Conservation (phyloP, 768 basidiomycete species). For the Leccinum rimulosum region DNA sequence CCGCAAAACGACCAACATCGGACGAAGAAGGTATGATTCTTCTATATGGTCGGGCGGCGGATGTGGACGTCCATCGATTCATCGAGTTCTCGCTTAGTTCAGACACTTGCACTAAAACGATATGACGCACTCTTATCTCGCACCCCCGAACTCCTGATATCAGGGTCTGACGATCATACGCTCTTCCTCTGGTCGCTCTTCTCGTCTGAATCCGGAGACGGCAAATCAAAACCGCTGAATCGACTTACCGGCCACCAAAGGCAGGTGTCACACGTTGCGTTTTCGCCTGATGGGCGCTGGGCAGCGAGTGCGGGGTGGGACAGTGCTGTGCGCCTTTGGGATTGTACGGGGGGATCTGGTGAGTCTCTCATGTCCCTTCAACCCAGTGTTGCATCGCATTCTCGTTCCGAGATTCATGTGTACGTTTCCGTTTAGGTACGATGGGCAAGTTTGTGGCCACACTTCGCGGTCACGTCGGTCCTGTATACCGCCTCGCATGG, state of each 20-base stretch:
- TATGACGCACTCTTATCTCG: slow-evolving; percentile 68
- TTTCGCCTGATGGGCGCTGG: slow-evolving; percentile 91
- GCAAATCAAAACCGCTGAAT: slow-evolving; percentile 66
- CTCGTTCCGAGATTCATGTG: background rate
- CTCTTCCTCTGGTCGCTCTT: slow-evolving; percentile 94
- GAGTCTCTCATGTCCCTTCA: slow-evolving; percentile 11
- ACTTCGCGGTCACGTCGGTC: slow-evolving; percentile 87
- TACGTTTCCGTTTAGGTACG: background rate
- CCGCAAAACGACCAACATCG: slow-evolving; percentile 68
- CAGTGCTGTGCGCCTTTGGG: slow-evolving; percentile 90
- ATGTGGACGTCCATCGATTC: background rate
- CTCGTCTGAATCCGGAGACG: slow-evolving; percentile 37
- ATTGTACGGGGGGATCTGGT: slow-evolving; percentile 42
- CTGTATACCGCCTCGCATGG: slow-evolving; percentile 95
- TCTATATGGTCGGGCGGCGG: background rate
- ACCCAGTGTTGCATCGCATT: background rate
- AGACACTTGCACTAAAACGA: slow-evolving; percentile 69
- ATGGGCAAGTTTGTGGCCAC: slow-evolving; percentile 89
- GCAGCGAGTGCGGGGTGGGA: slow-evolving; percentile 93
- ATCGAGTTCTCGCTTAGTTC: slow-evolving; percentile 45
- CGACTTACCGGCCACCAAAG: slow-evolving; percentile 95
- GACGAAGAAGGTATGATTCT: slow-evolving; percentile 70
- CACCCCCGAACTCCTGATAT: slow-evolving; percentile 82
- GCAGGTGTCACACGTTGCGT: slow-evolving; percentile 91
- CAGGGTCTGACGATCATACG: slow-evolving; percentile 97